phyloP scores from a whole-genome alignment of 1,284 basidiomycete genomes.

The Rhodotorula sp. region DNA sequence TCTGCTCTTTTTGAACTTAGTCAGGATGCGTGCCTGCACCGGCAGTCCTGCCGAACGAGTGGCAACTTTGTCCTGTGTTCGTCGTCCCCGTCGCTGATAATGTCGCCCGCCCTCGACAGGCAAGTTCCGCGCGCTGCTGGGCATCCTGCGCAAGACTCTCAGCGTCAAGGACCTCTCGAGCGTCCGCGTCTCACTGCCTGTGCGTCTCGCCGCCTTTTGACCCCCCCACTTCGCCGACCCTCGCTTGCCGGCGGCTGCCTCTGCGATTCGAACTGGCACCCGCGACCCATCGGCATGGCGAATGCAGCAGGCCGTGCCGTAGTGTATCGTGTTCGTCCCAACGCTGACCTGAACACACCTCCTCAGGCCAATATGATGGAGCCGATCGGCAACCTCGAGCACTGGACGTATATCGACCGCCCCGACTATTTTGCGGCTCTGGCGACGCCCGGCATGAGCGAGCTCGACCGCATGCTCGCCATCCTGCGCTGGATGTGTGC shows the following conservation, averaged over 20 bases:
- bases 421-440: slow-evolving; percentile 65
- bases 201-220: neutral
- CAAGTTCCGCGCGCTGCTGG: slow-evolving; percentile 32
- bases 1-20: neutral
- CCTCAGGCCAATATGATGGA: slow-evolving; percentile 54
- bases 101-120: slow-evolving; percentile 2
- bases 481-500: slow-evolving; percentile 68
- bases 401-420: slow-evolving; percentile 89
- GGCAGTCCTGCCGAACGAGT: too few relatives aligned
- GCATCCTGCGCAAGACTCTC: slow-evolving; percentile 32
- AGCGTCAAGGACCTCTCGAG: slow-evolving; percentile 35
- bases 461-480: slow-evolving; percentile 89
- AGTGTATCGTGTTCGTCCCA: too few relatives aligned
- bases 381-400: slow-evolving; percentile 90
- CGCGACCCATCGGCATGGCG: too few relatives aligned
- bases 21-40: too few relatives aligned
- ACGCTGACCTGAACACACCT: neutral
- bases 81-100: neutral
- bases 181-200: slow-evolving; percentile 33
- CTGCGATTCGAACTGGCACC: too few relatives aligned
- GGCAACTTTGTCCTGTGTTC: too few relatives aligned
- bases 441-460: slow-evolving; percentile 53
- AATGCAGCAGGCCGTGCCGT: too few relatives aligned
- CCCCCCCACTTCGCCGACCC: neutral
- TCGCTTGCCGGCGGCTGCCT: too few relatives aligned